Percentiles rank a stretch among this genome's conserved stretches.
Evolutionary conservation across 805 yeast species (phyloP).

Genomic region (Metschnikowia similis): DNA sequence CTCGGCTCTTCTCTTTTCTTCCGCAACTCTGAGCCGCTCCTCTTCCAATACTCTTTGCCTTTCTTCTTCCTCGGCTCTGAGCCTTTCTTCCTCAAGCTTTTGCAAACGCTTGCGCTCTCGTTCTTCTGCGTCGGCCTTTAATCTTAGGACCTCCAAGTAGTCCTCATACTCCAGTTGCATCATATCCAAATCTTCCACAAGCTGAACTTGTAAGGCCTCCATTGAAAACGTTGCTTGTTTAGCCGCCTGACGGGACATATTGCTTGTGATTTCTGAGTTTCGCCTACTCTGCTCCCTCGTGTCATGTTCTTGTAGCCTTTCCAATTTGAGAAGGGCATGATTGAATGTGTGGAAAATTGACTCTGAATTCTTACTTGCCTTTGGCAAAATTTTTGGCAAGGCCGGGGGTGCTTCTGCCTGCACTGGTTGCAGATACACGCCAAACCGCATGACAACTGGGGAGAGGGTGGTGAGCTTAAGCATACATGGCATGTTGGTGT

Average conservation of each 20-base stretch:
- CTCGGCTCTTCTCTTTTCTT: conserved; percentile 9
- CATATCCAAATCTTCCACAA: neutral
- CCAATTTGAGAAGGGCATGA: conserved; percentile 7
- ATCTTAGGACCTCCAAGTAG: neutral
- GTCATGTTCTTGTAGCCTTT: conserved; percentile 5
- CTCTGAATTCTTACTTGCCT: neutral
- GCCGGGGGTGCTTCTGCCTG: neutral
- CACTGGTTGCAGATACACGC: conserved; percentile 1
- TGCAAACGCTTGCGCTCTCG: conserved; percentile 1
- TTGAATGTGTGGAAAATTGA: conserved; percentile 4
- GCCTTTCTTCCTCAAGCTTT: conserved; percentile 7
- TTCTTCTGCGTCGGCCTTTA: neutral
- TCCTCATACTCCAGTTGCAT: neutral
- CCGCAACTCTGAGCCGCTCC: conserved; percentile 13
- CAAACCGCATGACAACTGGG: neutral
- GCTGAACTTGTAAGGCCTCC: neutral
- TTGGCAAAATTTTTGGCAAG: neutral
- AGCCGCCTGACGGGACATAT: neutral
- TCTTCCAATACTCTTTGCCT: conserved; percentile 8
- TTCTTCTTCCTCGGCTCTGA: conserved; percentile 12
- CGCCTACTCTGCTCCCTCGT: neutral
- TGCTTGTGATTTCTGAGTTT: neutral
- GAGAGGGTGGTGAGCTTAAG: neutral
- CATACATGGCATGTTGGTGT: neutral
- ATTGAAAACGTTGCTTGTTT: neutral